A percentile compares a stretch with the other conserved stretches of the same genome.
Evolutionary conservation across 208 protist genomes (phyloP).

Genomic region (Entamoeba dispar): DNA sequence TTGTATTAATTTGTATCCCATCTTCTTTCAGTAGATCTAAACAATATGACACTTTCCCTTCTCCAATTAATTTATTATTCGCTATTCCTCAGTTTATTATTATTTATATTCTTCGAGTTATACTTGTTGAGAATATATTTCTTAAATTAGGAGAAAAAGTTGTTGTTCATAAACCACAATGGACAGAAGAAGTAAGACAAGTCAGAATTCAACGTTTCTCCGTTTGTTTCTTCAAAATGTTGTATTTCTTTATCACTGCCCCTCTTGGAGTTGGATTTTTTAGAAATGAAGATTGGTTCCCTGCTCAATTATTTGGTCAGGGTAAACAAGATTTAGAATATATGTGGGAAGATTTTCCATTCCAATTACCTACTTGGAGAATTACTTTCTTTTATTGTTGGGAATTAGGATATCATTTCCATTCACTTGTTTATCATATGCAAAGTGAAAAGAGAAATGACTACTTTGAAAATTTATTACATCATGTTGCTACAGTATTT

Average conservation of each 20-base stretch:
- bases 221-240: not conserved
- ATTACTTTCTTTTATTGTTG: not conserved
- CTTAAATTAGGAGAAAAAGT: not conserved
- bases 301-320: not conserved
- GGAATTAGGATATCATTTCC: not conserved
- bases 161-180: not conserved
- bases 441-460: not conserved
- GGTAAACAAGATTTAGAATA: not conserved
- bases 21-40: not conserved
- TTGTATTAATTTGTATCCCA: not conserved
- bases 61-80: not conserved
- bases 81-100: not conserved
- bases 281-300: not conserved
- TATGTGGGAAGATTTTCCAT: not conserved
- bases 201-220: not conserved
- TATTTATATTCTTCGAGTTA: not conserved
- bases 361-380: not conserved
- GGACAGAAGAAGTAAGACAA: not conserved
- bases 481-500: not conserved
- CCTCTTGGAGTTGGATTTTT: not conserved
- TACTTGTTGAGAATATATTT: not conserved
- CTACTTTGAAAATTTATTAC: not conserved
- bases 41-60: not conserved
- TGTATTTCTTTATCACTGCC: not conserved
- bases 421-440: not conserved